Conservation (phyloP, 768 basidiomycete species). For the Pleurotus eryngii region DNA sequence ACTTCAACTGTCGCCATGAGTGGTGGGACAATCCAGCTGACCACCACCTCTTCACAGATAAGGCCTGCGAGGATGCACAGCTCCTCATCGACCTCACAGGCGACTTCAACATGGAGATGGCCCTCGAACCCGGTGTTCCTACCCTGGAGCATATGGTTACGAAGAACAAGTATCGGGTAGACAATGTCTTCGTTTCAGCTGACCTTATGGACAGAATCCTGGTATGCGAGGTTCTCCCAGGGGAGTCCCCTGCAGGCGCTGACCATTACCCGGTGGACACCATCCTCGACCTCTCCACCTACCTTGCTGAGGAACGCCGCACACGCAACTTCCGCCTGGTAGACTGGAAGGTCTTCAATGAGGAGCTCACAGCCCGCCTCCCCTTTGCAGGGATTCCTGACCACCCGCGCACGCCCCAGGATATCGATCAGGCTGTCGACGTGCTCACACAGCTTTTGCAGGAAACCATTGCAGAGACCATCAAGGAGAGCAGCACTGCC, state of each 20-base stretch:
- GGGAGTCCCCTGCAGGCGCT: not conserved
- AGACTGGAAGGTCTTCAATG: slow-evolving; percentile 28
- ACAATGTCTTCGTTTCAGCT: not conserved
- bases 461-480: not conserved
- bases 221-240: not conserved
- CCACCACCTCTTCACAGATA: no score
- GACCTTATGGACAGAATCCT: not conserved
- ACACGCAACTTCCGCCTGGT: slow-evolving; percentile 22
- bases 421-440: not conserved
- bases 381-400: not conserved
- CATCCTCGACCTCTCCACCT: slow-evolving; percentile 13
- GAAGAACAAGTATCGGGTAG: no score
- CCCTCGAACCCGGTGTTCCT: not conserved
- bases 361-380: not conserved
- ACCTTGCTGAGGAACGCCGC: not conserved
- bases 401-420: not conserved
- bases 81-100: not conserved
- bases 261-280: not conserved
- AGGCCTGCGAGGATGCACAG: no score
- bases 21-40: no score
- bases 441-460: not conserved
- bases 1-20: no score
- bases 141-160: not conserved
- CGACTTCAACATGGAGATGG: not conserved
- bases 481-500: not conserved